A percentile compares a stretch with the other conserved stretches of the same genome.
Conservation (phyloP, 1,284 basidiomycete genomes). For the Trichosporon sp. region DNA sequence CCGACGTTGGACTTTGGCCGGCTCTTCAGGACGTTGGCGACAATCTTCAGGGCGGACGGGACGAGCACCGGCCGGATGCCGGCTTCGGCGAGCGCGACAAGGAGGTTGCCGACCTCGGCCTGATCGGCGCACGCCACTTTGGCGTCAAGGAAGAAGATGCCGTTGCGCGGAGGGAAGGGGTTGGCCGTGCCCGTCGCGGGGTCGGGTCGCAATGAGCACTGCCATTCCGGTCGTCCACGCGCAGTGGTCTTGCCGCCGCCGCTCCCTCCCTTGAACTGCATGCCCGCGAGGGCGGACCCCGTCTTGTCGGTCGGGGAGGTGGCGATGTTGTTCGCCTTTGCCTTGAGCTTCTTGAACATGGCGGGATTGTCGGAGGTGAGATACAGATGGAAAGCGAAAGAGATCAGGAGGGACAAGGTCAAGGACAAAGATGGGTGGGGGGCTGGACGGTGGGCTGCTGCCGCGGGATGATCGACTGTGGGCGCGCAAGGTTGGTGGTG, state of each 20-base stretch:
- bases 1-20: slow-evolving; percentile 9
- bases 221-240: slow-evolving; percentile 11
- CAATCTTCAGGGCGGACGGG: slow-evolving; percentile 16
- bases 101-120: slow-evolving; percentile 17
- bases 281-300: slow-evolving; percentile 11
- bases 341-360: slow-evolving; percentile 15
- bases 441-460: too few relatives aligned
- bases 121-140: slow-evolving; percentile 10
- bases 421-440: background rate
- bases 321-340: slow-evolving; percentile 4
- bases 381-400: background rate
- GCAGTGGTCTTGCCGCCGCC: background rate
- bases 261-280: slow-evolving; percentile 13
- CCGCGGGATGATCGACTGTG: too few relatives aligned
- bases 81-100: slow-evolving; percentile 11
- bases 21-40: slow-evolving; percentile 11
- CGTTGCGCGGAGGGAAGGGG: slow-evolving; percentile 7
- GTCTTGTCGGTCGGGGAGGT: slow-evolving; percentile 5
- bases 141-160: slow-evolving; percentile 17
- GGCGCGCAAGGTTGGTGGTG: too few relatives aligned
- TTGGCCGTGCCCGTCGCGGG: background rate
- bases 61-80: slow-evolving; percentile 19
- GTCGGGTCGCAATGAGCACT: slow-evolving; percentile 13
- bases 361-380: background rate
- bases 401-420: background rate